A percentile compares a stretch with the other conserved stretches of the same genome.
Conservation (phyloP, 2,329 filamentous ascomycete genomes). For the Alternaria viburni region DNA sequence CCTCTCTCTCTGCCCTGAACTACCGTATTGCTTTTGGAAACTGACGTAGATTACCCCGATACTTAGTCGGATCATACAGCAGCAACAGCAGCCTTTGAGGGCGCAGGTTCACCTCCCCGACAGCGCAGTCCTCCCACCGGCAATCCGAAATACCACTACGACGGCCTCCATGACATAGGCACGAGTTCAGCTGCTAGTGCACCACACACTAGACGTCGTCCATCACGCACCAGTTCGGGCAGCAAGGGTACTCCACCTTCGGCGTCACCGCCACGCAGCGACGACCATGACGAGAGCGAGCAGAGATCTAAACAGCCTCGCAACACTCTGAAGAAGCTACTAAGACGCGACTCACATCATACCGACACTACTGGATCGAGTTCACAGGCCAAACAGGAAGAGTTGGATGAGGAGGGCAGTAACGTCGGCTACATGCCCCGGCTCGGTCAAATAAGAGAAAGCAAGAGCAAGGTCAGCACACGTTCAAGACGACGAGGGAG, state of each 20-base stretch:
- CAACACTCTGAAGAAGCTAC: slow-evolving; percentile 27
- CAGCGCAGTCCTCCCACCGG: slow-evolving; percentile 25
- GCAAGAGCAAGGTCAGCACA: slow-evolving; percentile 43
- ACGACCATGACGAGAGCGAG: slow-evolving; percentile 29
- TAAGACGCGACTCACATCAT: slow-evolving; percentile 25
- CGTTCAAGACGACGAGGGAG: slow-evolving; percentile 25
- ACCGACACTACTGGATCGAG: slow-evolving; percentile 14
- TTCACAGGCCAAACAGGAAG: slow-evolving; percentile 20
- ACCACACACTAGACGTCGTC: slow-evolving; percentile 31
- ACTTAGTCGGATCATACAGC: slow-evolving; percentile 40
- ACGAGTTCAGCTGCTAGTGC: slow-evolving; percentile 12
- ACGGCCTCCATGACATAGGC: slow-evolving; percentile 16
- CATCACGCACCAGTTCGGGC: slow-evolving; percentile 28
- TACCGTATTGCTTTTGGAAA: slow-evolving; percentile 17
- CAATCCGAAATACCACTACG: slow-evolving; percentile 19
- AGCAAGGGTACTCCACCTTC: slow-evolving; percentile 27
- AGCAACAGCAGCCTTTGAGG: slow-evolving; percentile 31
- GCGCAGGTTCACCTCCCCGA: slow-evolving; percentile 24
- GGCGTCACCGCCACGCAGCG: slow-evolving; percentile 26
- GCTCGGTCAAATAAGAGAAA: slow-evolving; percentile 51
- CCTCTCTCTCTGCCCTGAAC: slow-evolving; percentile 8
- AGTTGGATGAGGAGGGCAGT: slow-evolving; percentile 26
- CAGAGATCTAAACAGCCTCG: slow-evolving; percentile 28
- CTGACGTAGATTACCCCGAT: slow-evolving; percentile 29
- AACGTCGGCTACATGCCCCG: slow-evolving; percentile 45